Base-by-base conservation (phyloP, 1,284 basidiomycete species). In the Stereum hirsutum region DNA sequence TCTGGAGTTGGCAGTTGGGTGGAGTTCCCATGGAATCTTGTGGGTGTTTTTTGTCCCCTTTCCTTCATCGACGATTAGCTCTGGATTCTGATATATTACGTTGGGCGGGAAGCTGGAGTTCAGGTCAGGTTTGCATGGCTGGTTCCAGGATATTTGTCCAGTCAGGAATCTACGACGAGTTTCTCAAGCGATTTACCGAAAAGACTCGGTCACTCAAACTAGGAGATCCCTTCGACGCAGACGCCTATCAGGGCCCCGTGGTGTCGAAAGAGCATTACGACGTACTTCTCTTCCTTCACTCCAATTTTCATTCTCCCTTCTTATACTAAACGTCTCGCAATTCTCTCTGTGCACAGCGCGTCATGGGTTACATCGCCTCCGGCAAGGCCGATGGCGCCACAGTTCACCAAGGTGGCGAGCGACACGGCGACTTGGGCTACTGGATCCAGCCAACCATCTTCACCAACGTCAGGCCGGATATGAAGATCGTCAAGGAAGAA, bases 401-500 rank as follows among this genome's bases (percentile, higher is more conserved):
- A 14, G 70, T 92, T 23, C 74, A 82, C 59, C 52, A 71, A 28
- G 93, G 93, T 35, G 93, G 94, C 34, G 72, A 76, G 49, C 78
- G 84, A 36, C 64, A 79, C 57, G 87, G 90, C 33, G 65, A 64
- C 8, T 78, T 88, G 56, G 85, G 85, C 1, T 88, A 74, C 71
- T 89, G 78, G 62, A 78, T 89, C 62, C 54, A 75, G 53, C 88
- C 85, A n/a, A 95, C 91, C 27, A 78, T 95, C 62, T 95, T 95
- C 73, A 83, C 82, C 32, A 71, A 92, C 57, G 77, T 78, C 31
- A 75, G 69, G 39, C 72, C 80, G 26, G 73, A 84, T 49, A 91
- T 93, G 86, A 82, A 77, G 66, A 95, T 97, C 57, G 83, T 89
- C 48, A 65, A 75, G 56, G 93, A 96, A 66, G 93, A 96, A 66